Conservation (phyloP, 2,329 filamentous ascomycete species). For the Aspergillaceae sp. region DNA sequence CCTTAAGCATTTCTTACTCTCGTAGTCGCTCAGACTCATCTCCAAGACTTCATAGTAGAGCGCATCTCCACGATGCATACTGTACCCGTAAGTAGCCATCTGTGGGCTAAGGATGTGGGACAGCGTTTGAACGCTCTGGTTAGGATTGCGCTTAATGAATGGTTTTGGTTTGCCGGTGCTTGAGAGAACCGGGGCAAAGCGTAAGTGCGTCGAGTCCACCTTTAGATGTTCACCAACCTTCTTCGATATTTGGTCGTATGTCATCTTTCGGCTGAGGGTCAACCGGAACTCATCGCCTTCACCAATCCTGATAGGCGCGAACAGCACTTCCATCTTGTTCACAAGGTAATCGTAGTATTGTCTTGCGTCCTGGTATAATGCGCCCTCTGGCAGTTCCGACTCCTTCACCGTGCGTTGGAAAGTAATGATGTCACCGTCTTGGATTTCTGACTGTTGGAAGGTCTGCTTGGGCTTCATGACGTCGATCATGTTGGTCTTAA, state of each 20-base stretch:
- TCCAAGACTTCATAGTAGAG: slow-evolving; percentile 91
- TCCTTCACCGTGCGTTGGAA: slow-evolving; percentile 62
- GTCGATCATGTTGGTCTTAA: slow-evolving; percentile 93
- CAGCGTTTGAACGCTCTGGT: slow-evolving; percentile 63
- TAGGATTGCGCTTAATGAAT: slow-evolving; percentile 63
- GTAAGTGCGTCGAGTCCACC: slow-evolving; percentile 75
- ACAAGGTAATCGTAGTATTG: slow-evolving; percentile 91
- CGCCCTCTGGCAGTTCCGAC: slow-evolving; percentile 31
- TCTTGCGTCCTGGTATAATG: slow-evolving; percentile 58
- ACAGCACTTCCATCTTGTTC: slow-evolving; percentile 70
- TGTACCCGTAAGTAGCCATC: slow-evolving; percentile 61
- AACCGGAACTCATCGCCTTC: slow-evolving; percentile 63
- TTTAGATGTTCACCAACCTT: slow-evolving; percentile 71
- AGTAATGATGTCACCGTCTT: slow-evolving; percentile 94
- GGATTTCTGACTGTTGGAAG: slow-evolving; percentile 82
- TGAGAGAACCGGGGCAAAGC: slow-evolving; percentile 79
- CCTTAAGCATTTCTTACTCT: slow-evolving; percentile 82
- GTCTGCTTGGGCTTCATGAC: slow-evolving; percentile 84
- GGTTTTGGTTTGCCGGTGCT: slow-evolving; percentile 68
- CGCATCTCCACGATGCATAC: slow-evolving; percentile 61
- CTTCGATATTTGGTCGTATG: slow-evolving; percentile 76
- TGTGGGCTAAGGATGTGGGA: slow-evolving; percentile 68
- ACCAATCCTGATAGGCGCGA: slow-evolving; percentile 54
- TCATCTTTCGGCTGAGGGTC: slow-evolving; percentile 76
- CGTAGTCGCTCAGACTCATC: slow-evolving; percentile 84